These are phyloP conservation scores for Malassezia psittaci DNA, from an alignment of 1,284 basidiomycete species.

Conservation along the genomic window DNA sequence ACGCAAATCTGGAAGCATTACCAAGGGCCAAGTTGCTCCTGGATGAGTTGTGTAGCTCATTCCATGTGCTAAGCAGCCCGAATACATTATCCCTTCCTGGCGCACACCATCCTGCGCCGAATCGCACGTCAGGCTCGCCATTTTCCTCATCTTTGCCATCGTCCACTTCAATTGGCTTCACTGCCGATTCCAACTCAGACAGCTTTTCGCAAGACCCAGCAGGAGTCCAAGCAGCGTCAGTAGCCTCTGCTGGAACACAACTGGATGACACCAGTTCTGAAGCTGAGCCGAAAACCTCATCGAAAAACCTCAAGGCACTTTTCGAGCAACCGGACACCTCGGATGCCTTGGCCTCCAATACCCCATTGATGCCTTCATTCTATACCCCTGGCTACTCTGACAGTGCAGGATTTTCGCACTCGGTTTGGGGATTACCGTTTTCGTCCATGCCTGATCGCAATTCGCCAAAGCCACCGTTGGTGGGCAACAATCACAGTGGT, in stretches of 20 bases:
- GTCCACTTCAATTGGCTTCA: slow-evolving; percentile 16
- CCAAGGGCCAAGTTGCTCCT: slow-evolving; percentile 79
- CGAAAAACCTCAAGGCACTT: slow-evolving; percentile 73
- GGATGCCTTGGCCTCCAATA: slow-evolving; percentile 17
- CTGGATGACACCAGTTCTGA: slow-evolving; percentile 63
- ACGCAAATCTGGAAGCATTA: slow-evolving; percentile 65
- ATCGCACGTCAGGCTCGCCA: slow-evolving; percentile 58
- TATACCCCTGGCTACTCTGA: slow-evolving; percentile 37
- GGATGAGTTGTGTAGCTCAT: slow-evolving; percentile 73
- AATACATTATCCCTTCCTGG: too few relatives aligned
- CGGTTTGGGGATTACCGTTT: slow-evolving; percentile 42
- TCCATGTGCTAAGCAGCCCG: slow-evolving; percentile 36
- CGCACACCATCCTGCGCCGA: neutral
- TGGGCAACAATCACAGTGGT: slow-evolving; percentile 2
- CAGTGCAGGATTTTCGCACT: slow-evolving; percentile 27
- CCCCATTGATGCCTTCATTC: slow-evolving; percentile 25
- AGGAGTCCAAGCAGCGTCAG: slow-evolving; percentile 13
- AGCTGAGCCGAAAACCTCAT: slow-evolving; percentile 54
- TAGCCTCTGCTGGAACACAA: slow-evolving; percentile 50
- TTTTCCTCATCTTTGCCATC: slow-evolving; percentile 77
- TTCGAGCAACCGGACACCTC: slow-evolving; percentile 54
- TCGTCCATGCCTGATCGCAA: slow-evolving; percentile 15
- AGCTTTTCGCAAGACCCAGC: slow-evolving; percentile 29
- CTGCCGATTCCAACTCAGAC: slow-evolving; percentile 28
- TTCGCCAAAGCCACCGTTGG: neutral